Evolutionary conservation across 352 stramenopile genomes (phyloP).

Genomic region (Phytophthora pistaciae): DNA sequence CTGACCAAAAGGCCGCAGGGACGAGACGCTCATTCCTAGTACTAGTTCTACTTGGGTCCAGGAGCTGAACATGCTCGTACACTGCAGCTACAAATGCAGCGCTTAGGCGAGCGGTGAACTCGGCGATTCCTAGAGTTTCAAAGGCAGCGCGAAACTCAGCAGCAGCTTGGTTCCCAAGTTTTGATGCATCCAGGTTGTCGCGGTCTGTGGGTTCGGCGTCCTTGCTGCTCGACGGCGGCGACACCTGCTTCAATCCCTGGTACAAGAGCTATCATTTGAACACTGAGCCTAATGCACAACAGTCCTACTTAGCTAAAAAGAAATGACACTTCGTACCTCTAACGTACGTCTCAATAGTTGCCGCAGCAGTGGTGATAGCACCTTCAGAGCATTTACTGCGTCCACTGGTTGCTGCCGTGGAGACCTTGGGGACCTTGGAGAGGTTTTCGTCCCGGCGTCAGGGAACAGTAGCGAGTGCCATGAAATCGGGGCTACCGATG

Average conservation of each 20-base stretch:
- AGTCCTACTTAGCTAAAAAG: neutral
- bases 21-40: neutral
- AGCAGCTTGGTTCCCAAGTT: neutral
- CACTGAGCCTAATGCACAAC: neutral
- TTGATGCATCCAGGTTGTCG: neutral
- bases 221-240: neutral
- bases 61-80: slow-evolving; percentile 49
- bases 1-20: slow-evolving; percentile 19
- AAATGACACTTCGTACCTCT: slow-evolving; percentile 13
- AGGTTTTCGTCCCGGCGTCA: neutral
- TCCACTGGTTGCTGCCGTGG: slow-evolving; percentile 20
- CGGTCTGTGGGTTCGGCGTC: neutral
- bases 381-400: slow-evolving; percentile 2
- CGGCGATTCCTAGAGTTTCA: slow-evolving; percentile 16
- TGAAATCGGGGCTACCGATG: slow-evolving; percentile 38
- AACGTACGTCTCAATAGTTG: slow-evolving; percentile 23
- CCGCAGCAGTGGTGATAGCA: slow-evolving; percentile 22
- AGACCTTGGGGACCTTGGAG: slow-evolving; percentile 18
- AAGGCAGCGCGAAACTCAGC: slow-evolving; percentile 1
- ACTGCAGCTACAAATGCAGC: slow-evolving; percentile 48
- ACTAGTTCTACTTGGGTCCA: slow-evolving; percentile 16
- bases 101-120: slow-evolving; percentile 37
- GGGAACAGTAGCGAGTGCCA: slow-evolving; percentile 37
- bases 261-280: slow-evolving; percentile 20
- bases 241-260: slow-evolving; percentile 5